These are phyloP conservation scores for Nissolia schottii DNA, from an alignment of 306 rosid genomes.

Conservation along the genomic window DNA sequence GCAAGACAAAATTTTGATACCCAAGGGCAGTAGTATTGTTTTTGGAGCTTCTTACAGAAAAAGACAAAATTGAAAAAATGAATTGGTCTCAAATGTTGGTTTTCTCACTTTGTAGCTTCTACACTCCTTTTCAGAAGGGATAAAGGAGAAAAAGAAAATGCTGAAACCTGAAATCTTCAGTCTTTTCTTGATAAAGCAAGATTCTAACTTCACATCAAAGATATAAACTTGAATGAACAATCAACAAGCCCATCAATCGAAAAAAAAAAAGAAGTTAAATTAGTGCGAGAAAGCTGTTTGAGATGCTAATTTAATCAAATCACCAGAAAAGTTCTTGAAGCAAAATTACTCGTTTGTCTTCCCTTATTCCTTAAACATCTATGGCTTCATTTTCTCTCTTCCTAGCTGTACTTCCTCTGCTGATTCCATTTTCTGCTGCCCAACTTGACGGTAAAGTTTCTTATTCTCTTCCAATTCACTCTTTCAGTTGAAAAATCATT, in stretches of 20 bases:
- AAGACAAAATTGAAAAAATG: conserved; percentile 4
- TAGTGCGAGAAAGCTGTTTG: conserved; percentile 25
- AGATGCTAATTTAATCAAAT: conserved; percentile 23
- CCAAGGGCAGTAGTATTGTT: neutral
- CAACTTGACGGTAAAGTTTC: conserved; percentile 69
- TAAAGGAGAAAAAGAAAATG: neutral
- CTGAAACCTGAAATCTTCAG: conserved; percentile 20
- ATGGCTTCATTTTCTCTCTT: conserved; percentile 47
- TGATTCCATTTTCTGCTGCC: conserved; percentile 37
- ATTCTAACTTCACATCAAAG: conserved; percentile 36
- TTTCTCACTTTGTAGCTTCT: neutral
- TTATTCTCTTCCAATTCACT: neutral
- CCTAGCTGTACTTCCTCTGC: conserved; percentile 34
- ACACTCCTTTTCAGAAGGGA: conserved; percentile 13
- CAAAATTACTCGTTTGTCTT: conserved; percentile 29
- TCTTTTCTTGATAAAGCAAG: conserved; percentile 33
- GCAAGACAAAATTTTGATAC: conserved; percentile 14
- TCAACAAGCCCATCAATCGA: conserved; percentile 31
- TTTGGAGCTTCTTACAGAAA: neutral
- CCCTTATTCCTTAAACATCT: conserved; percentile 35
- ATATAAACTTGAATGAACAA: conserved; percentile 45
- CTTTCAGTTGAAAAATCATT: conserved; percentile 21
- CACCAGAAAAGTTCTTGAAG: conserved; percentile 15
- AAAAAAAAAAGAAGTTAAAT: conserved; percentile 25
- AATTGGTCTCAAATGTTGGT: neutral